phyloP scores from a whole-genome alignment of 2,329 filamentous ascomycete genomes.

The Aspergillus tubingensis region DNA sequence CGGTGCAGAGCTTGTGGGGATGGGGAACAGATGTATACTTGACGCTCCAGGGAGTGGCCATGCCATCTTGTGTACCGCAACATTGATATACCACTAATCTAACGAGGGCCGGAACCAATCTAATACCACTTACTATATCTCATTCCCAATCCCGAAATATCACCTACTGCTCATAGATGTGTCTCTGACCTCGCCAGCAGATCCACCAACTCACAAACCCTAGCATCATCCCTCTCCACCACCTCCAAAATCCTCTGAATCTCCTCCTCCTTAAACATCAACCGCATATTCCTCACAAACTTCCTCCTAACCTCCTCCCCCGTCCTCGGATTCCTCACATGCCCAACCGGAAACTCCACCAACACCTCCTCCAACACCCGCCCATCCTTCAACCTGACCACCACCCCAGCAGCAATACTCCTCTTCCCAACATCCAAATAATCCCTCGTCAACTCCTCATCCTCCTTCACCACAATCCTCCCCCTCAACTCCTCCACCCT shows the following conservation, averaged over 20 bases:
- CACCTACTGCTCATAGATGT: not conserved
- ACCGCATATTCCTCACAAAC: not conserved
- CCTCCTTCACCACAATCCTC: slow-evolving; percentile 29
- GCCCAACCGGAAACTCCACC: not conserved
- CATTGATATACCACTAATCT: not conserved
- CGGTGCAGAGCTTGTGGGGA: slow-evolving; percentile 91
- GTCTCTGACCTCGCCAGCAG: not conserved
- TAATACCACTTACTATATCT: not conserved
- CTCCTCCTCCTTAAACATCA: not conserved
- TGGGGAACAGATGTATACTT: slow-evolving; percentile 78
- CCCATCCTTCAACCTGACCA: slow-evolving; percentile 25
- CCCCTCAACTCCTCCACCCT: slow-evolving; percentile 26
- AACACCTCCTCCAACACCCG: not conserved
- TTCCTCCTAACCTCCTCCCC: not conserved
- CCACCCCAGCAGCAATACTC: slow-evolving; percentile 31
- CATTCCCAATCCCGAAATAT: not conserved
- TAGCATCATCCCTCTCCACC: not conserved
- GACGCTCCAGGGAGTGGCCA: slow-evolving; percentile 62
- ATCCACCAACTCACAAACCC: not conserved
- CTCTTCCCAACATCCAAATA: slow-evolving; percentile 32
- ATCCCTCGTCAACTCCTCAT: slow-evolving; percentile 31
- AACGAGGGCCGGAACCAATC: not conserved
- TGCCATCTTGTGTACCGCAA: not conserved
- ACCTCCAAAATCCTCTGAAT: not conserved
- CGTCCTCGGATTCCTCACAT: not conserved